Evolutionary conservation across 257 asterid genomes (phyloP).

Genomic region (Scutellaria minor): DNA sequence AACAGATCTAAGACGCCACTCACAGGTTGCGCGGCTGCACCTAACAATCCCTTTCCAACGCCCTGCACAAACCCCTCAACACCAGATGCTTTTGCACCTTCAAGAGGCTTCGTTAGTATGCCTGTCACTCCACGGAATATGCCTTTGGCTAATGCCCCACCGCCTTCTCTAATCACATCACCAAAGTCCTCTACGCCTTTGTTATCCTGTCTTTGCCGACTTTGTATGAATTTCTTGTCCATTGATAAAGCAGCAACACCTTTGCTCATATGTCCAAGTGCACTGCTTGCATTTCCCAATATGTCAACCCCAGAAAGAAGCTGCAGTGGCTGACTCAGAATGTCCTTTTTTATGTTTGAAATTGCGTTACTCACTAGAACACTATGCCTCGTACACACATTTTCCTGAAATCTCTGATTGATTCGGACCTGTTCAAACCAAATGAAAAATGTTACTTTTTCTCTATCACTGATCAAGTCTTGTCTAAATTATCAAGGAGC

Average conservation of each 20-base stretch:
- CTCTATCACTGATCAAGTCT: conserved; percentile 8
- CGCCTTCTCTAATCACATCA: conserved; percentile 97
- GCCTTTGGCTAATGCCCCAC: conserved; percentile 99
- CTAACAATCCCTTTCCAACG: conserved; percentile 95
- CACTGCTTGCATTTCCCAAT: conserved; percentile 99
- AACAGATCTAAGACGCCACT: conserved; percentile 96
- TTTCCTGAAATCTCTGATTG: conserved; percentile 89
- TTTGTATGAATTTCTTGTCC: conserved; percentile 98
- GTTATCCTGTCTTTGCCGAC: conserved; percentile 98
- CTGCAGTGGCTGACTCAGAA: conserved; percentile 96
- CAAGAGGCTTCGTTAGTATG: conserved; percentile 95
- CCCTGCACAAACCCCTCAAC: conserved; percentile 99
- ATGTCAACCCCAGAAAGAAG: conserved; percentile 98
- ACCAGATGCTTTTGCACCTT: conserved; percentile 99
- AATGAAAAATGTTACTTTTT: conserved; percentile 16
- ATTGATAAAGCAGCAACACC: conserved; percentile 99
- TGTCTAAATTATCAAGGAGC: conserved; percentile 26
- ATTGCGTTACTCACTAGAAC: conserved; percentile 78
- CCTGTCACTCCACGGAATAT: conserved; percentile 96
- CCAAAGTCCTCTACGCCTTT: conserved; percentile 98
- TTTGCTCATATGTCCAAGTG: conserved; percentile 99
- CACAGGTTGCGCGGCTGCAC: conserved; percentile 99
- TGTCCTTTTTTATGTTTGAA: conserved; percentile 88
- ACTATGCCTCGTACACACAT: conserved; percentile 80
- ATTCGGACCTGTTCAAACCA: conserved; percentile 72